Evolutionary conservation across 2,329 filamentous ascomycete genomes (phyloP), one percentile per base, ranked within the genome.

Genomic region (Colletotrichum lentis): DNA sequence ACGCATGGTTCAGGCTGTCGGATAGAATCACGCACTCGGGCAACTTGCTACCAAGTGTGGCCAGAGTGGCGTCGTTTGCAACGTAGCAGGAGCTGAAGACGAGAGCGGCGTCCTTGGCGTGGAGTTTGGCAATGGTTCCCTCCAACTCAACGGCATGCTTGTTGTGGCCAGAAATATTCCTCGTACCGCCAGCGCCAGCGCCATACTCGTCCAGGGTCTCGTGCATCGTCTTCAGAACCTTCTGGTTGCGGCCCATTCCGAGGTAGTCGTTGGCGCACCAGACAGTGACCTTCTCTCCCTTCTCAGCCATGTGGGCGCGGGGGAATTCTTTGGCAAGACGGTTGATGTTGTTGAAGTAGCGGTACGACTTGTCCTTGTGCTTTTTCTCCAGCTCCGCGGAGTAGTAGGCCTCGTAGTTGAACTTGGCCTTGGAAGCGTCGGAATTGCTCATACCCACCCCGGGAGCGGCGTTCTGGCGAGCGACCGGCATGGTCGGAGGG

Each of bases 341-440:
- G 77, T 99, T 99, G 88, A 99, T 99, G 85, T 99, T 99, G 86
- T 99, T 99, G 85, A 99, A 99, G 84, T 98, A 98, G 77, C 96
- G 93, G 84, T 99, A 99, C 60, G 94, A 97, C 84, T 97, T 98
- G 86, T 99, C 96, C 86, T 97, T 94, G 86, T 97, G 96, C 84
- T 99, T 99, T 88, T 97, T 98, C 74, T 97, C 93, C 73, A 99
- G 82, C 80, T 99, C 95, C 70, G 83, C 83, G 72, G 90, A 83
- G 82, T 98, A 99, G 81, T 97, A 99, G 54, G 80, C 87, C 75
- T 97, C 90, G 76, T 99, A 99, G 80, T 98, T 87, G 80, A 97
- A 99, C 75, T 90, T 92, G 67, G 84, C 84, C 69, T 62, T 62
- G 35, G 62, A 59, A 8, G 69, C 62, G 24, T 71, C 62, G 56